These are phyloP conservation scores for Dillenia suffruticosa DNA, from an alignment of 164 flowering plant species.

Conservation along the genomic window DNA sequence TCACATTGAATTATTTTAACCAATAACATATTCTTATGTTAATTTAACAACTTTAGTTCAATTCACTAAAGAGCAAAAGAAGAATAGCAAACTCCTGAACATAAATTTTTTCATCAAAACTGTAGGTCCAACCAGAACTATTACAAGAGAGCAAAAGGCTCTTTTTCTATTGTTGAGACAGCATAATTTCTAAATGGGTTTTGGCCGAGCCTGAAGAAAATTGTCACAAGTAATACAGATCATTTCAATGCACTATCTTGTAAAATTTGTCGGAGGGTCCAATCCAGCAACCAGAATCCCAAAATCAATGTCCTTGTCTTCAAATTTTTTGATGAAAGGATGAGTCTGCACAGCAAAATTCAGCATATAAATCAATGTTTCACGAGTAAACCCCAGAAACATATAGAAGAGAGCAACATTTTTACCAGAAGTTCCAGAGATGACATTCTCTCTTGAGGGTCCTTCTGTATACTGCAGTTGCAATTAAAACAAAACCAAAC, in stretches of 20 bases:
- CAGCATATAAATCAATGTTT: not conserved
- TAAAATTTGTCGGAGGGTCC: slow-evolving; percentile 78
- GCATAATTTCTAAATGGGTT: too few species aligned
- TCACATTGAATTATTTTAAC: too few species aligned
- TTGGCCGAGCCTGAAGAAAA: not conserved
- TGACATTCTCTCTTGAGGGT: slow-evolving; percentile 71
- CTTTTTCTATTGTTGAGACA: too few species aligned
- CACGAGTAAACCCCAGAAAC: not conserved
- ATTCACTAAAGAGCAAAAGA: too few species aligned
- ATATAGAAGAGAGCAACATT: not conserved
- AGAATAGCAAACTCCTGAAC: too few species aligned
- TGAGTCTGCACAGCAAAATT: slow-evolving; percentile 49
- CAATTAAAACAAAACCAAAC: slow-evolving; percentile 1
- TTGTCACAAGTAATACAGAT: slow-evolving; percentile 1
- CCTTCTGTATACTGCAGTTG: slow-evolving; percentile 85
- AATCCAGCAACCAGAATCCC: slow-evolving; percentile 65
- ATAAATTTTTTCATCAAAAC: too few species aligned
- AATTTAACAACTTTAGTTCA: too few species aligned
- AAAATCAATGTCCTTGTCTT: slow-evolving; percentile 83
- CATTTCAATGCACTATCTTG: slow-evolving; percentile 28
- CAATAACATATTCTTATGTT: too few species aligned
- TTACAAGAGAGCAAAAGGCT: too few species aligned
- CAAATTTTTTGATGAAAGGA: slow-evolving; percentile 91
- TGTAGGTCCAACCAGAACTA: too few species aligned
- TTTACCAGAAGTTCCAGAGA: slow-evolving; percentile 88